A percentile compares a stretch with the other conserved stretches of the same genome.
These are phyloP conservation scores for Auriscalpium orientale DNA, from an alignment of 768 basidiomycete species.

Conservation along the genomic window DNA sequence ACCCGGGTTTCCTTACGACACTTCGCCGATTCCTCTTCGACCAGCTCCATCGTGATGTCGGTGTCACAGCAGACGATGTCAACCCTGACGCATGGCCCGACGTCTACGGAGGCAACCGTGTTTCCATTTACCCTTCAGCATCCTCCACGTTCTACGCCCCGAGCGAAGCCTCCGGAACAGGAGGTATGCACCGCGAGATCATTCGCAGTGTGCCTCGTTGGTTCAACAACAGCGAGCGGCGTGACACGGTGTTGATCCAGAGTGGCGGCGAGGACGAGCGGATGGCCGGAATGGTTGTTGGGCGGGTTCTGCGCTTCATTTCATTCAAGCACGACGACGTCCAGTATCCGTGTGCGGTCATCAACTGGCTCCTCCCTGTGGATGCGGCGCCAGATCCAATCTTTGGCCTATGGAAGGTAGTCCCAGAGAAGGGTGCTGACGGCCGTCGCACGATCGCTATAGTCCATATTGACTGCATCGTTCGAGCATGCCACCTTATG, in stretches of 20 bases:
- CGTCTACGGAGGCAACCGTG: not conserved
- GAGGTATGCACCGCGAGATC: not conserved
- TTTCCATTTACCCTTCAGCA: not conserved
- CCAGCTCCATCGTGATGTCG: not conserved
- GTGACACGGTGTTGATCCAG: not conserved
- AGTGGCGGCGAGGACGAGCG: not conserved
- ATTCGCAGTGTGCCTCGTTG: not conserved
- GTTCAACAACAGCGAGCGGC: not conserved
- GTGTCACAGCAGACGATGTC: not conserved
- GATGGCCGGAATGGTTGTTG: slow-evolving; percentile 4
- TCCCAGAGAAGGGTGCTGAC: not conserved
- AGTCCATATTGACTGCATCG: not conserved
- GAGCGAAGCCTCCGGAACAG: not conserved
- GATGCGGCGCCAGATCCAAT: not conserved
- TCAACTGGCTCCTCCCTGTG: not conserved
- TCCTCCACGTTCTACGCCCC: slow-evolving; percentile 1
- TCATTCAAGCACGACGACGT: not conserved
- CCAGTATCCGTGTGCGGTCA: slow-evolving; percentile 2
- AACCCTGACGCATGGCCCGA: not conserved
- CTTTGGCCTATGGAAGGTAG: slow-evolving; percentile 6
- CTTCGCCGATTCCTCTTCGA: not conserved
- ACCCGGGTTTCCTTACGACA: not conserved
- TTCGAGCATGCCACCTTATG: slow-evolving; percentile 4
- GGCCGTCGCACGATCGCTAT: not conserved
- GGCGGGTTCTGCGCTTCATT: not conserved